Base-by-base conservation (phyloP, 2,329 filamentous ascomycete species). In the Rutstroemia sp. region DNA sequence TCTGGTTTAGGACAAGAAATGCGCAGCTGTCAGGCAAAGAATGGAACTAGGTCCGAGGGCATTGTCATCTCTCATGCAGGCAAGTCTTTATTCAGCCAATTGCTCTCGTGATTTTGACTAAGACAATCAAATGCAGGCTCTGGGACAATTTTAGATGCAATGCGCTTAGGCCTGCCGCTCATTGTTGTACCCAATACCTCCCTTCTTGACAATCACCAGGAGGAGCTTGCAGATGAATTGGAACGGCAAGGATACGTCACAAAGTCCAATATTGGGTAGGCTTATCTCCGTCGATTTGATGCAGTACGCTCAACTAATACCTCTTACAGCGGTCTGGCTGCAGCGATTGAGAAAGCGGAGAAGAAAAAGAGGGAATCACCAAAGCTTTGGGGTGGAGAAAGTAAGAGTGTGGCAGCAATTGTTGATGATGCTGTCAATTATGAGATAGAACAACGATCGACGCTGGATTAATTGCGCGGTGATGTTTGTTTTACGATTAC, bases 61-160 rank as follows among this genome's bases (percentile, higher is more conserved):
- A 74, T 94, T 17, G 81, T 96, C 34, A 87, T 99, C 58, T 90
- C 87, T 46, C 94, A 99, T 75, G 92, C 91, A 61, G 94, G 92
- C 92, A 75, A 64, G 75, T 70, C 62, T 44, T 40, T 21, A 19
- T 12, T 39, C 17, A n/a, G 49, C 52, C 25, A 19, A 44, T 14
- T 36, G 7, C 16, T 21, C 5, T 34, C 17, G 8, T 39, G n/a
- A 51, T 62, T 25, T 50, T 5, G 23, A 36, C 30, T 6, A 30
- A 40, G 21, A 42, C 56, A 34, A 54, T 46, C 42, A 51, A 16
- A 34, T 16, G 5, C 51, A 96, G 92, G 92, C 16, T 92, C 92
- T 12, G 94, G 94, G 8, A 91, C 89, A 3, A 91, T 97, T 27
- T 78, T 97, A 0, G 90, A 92, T 69, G 89, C 86, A 0, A 81